A percentile compares a stretch with the other conserved stretches of the same genome.
These are phyloP conservation scores for Echinochloa phyllopogon DNA, from an alignment of 176 grass and related monocot genomes.

Conservation along the genomic window DNA sequence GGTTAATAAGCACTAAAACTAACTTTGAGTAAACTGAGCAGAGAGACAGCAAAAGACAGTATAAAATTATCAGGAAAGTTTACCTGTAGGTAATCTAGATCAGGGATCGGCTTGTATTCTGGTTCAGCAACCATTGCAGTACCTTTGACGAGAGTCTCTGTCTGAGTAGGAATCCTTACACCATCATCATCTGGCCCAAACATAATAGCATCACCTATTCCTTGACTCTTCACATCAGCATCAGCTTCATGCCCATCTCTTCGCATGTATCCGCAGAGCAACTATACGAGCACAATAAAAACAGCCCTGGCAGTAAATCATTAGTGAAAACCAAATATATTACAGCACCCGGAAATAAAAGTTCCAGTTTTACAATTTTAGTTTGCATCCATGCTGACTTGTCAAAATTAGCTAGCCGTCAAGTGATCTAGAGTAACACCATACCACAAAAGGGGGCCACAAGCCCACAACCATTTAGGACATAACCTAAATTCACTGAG, in stretches of 20 bases:
- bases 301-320: constrained; percentile 95
- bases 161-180: constrained; percentile 69
- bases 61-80: constrained; percentile 14
- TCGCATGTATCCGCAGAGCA: constrained; percentile 63
- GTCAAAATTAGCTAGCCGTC: not conserved
- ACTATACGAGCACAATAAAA: constrained; percentile 95
- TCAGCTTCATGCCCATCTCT: constrained; percentile 48
- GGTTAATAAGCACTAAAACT: not conserved
- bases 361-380: not conserved
- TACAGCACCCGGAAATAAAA: constrained; percentile 33
- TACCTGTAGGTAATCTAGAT: constrained; percentile 97
- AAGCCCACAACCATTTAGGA: not conserved
- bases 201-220: constrained; percentile 43
- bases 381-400: constrained; percentile 1
- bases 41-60: not conserved
- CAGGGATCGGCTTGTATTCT: constrained; percentile 85
- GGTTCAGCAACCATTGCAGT: constrained; percentile 60
- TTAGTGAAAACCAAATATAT: constrained; percentile 94
- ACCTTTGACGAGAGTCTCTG: constrained; percentile 69
- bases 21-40: constrained; percentile 8
- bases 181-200: constrained; percentile 66
- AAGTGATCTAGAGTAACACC: not conserved
- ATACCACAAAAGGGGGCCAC: not conserved
- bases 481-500: not conserved
- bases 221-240: constrained; percentile 46